phyloP scores from a whole-genome alignment of 2,329 filamentous ascomycete species.

The Ophiognomonia clavigignenti-juglandacearum region DNA sequence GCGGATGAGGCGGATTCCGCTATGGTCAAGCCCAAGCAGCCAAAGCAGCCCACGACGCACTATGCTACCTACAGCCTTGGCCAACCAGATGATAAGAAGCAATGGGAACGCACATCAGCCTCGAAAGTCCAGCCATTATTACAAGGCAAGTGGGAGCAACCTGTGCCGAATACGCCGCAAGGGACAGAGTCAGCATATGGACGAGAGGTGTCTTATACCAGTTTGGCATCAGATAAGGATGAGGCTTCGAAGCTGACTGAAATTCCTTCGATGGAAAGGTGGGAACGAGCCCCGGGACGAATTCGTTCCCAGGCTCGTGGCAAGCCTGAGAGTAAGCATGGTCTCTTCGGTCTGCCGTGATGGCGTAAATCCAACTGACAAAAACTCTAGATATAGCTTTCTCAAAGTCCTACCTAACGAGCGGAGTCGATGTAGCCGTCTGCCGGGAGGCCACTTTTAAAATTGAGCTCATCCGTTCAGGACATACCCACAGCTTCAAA shows the following conservation, averaged over 20 bases:
- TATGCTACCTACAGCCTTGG: no score
- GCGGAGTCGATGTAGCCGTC: conserved; percentile 18
- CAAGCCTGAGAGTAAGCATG: background rate
- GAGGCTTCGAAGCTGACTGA: background rate
- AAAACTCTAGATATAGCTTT: conserved; percentile 24
- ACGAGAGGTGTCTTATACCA: no score
- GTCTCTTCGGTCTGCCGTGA: background rate
- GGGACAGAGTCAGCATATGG: no score
- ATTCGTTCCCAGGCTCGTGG: background rate
- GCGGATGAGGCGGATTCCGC: no score
- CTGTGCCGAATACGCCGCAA: no score
- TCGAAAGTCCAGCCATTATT: background rate
- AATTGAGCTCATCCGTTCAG: conserved; percentile 22
- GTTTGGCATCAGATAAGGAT: no score
- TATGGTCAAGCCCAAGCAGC: no score
- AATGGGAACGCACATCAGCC: no score
- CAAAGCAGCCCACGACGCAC: background rate
- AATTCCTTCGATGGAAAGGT: background rate
- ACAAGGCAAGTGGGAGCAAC: no score
- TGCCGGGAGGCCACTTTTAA: conserved; percentile 22
- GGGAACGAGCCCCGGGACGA: conserved; percentile 1
- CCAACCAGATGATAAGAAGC: no score
- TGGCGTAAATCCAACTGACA: background rate
- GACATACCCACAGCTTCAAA: conserved; percentile 17
- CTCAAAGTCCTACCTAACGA: conserved; percentile 25